These are phyloP conservation scores for Kluyveromyces wickerhamii DNA, from an alignment of 805 yeast species.

Conservation along the genomic window DNA sequence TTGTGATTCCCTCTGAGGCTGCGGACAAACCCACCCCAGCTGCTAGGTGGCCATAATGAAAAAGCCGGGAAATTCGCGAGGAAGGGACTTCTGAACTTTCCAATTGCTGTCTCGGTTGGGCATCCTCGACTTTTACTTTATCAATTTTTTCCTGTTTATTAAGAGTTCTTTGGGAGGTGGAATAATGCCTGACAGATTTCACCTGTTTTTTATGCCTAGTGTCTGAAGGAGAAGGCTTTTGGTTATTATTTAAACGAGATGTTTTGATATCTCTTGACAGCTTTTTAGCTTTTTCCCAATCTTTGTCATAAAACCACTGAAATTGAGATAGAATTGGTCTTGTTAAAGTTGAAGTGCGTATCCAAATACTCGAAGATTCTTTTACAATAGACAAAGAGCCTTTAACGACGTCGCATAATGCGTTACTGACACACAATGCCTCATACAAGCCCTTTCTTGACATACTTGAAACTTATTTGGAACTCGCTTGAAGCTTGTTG, in stretches of 20 bases:
- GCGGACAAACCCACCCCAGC: conserved; percentile 86
- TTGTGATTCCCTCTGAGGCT: conserved; percentile 65
- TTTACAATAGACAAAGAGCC: conserved; percentile 17
- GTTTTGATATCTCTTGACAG: conserved; percentile 16
- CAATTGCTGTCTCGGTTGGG: conserved; percentile 9
- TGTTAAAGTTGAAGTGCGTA: conserved; percentile 20
- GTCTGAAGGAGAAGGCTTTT: conserved; percentile 4
- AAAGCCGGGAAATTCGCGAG: conserved; percentile 76
- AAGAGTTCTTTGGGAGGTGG: conserved; percentile 7
- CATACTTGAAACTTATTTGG: too few relatives aligned
- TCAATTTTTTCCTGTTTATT: neutral
- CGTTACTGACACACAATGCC: conserved; percentile 18
- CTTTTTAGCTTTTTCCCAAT: conserved; percentile 25
- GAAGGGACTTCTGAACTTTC: conserved; percentile 66
- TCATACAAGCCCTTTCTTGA: conserved; percentile 19
- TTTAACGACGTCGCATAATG: conserved; percentile 15
- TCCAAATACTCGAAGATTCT: conserved; percentile 20
- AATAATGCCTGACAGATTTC: conserved; percentile 12
- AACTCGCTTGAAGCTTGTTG: too few relatives aligned
- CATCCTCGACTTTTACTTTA: conserved; percentile 1
- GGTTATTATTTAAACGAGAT: neutral
- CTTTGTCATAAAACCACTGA: conserved; percentile 26
- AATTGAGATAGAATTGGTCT: conserved; percentile 17
- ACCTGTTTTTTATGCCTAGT: conserved; percentile 5
- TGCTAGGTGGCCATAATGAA: conserved; percentile 89